Evolutionary conservation across 2,329 filamentous ascomycete species (phyloP).

Genomic region (Cadophora malorum): DNA sequence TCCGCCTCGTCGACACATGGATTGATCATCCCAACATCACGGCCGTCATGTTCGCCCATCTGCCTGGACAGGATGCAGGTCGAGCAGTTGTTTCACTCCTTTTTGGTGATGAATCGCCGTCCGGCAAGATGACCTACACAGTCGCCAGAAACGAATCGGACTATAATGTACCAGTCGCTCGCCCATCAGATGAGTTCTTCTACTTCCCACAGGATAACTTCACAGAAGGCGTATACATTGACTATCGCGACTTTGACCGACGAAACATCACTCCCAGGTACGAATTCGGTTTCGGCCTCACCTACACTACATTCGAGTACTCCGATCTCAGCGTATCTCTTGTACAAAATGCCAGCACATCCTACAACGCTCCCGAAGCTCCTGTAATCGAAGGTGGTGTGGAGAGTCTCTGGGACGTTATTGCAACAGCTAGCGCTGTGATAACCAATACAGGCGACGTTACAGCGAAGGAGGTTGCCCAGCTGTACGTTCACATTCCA

Average conservation of each 20-base stretch:
- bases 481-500: too few species aligned
- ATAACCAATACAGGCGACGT: too few species aligned
- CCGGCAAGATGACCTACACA: constrained; percentile 81
- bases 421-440: too few species aligned
- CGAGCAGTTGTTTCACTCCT: constrained; percentile 66
- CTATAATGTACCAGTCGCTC: too few species aligned
- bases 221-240: constrained; percentile 55
- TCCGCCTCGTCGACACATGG: constrained; percentile 53
- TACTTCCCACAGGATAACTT: constrained; percentile 50
- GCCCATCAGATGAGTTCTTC: not conserved
- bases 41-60: constrained; percentile 64
- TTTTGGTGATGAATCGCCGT: constrained; percentile 75
- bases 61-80: constrained; percentile 67
- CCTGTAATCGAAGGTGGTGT: too few species aligned
- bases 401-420: too few species aligned
- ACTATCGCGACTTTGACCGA: constrained; percentile 57
- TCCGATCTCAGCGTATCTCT: too few species aligned
- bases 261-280: constrained; percentile 45
- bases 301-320: constrained; percentile 53
- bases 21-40: constrained; percentile 65
- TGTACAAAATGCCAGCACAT: too few species aligned
- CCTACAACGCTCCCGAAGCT: too few species aligned
- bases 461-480: too few species aligned
- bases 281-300: constrained; percentile 55
- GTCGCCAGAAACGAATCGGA: not conserved